Percentiles rank a stretch among this genome's conserved stretches.
Evolutionary conservation across 306 rosid species (phyloP).

Genomic region (Albizia julibrissin): DNA sequence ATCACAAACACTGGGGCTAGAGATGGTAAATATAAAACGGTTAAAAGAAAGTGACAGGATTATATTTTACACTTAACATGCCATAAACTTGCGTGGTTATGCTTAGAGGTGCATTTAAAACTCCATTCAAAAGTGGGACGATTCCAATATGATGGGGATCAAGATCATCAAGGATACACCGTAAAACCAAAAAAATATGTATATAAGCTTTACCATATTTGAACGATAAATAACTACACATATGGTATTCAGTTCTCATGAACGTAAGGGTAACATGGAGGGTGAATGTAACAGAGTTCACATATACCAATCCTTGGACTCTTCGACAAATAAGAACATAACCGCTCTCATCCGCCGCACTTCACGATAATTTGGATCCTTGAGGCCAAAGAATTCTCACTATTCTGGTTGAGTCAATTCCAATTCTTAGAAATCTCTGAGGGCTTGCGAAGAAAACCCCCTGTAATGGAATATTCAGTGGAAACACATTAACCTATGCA

Average conservation of each 20-base stretch:
- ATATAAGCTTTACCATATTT: neutral
- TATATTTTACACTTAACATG: neutral
- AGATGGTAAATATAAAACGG: neutral
- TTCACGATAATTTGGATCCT: slow-evolving; percentile 23
- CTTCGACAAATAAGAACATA: slow-evolving; percentile 18
- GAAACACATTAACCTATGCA: slow-evolving; percentile 17
- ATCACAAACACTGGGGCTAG: neutral
- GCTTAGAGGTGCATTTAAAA: neutral
- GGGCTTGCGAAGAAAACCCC: slow-evolving; percentile 57
- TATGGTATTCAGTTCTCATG: neutral
- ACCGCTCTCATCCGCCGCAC: slow-evolving; percentile 22
- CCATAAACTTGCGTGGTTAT: neutral
- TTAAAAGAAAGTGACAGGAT: neutral
- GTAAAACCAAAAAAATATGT: neutral
- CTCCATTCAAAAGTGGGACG: neutral
- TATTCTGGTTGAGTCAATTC: slow-evolving; percentile 52
- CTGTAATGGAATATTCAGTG: slow-evolving; percentile 47
- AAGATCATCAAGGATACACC: neutral
- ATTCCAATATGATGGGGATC: neutral
- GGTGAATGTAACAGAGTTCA: slow-evolving; percentile 7
- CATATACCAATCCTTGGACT: slow-evolving; percentile 15
- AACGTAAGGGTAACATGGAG: neutral
- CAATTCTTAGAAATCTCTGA: slow-evolving; percentile 50
- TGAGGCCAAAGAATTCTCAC: slow-evolving; percentile 22
- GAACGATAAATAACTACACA: neutral